phyloP scores from a whole-genome alignment of 768 basidiomycete genomes.

The Calvatia gigantea region DNA sequence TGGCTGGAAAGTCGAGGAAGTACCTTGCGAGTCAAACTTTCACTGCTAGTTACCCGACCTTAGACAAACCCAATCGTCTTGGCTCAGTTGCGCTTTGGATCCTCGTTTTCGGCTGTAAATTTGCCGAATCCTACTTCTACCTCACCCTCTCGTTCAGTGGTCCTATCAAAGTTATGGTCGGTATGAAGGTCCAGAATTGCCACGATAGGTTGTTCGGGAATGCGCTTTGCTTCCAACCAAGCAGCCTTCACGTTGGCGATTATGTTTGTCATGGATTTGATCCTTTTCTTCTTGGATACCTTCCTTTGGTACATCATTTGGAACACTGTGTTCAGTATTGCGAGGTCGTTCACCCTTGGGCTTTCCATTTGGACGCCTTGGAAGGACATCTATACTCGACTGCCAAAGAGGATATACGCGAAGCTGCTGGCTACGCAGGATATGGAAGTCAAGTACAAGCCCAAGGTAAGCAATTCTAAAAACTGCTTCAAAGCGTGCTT shows the following conservation, averaged over 20 bases:
- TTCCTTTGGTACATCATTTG: constrained; percentile 99
- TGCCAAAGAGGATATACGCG: constrained; percentile 96
- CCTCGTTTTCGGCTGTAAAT: constrained; percentile 95
- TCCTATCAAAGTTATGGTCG: constrained; percentile 92
- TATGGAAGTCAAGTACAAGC: constrained; percentile 99
- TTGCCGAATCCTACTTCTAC: constrained; percentile 97
- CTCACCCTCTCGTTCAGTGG: constrained; percentile 91
- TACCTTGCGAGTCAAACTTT: constrained; percentile 99
- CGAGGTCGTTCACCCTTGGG: constrained; percentile 83
- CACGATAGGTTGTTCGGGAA: constrained; percentile 82
- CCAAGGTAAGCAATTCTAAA: constrained; percentile 66
- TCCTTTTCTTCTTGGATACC: constrained; percentile 97
- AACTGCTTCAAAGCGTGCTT: too few relatives aligned
- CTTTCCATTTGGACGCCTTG: constrained; percentile 99
- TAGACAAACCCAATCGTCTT: constrained; percentile 61
- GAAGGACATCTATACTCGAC: constrained; percentile 93
- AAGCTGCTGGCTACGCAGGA: constrained; percentile 91
- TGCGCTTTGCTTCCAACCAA: constrained; percentile 84
- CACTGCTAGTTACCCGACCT: constrained; percentile 87
- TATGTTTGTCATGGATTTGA: constrained; percentile 99
- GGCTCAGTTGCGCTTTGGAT: constrained; percentile 84
- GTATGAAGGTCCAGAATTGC: constrained; percentile 94
- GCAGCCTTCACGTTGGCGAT: constrained; percentile 93
- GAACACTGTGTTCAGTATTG: constrained; percentile 94
- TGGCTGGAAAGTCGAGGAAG: constrained; percentile 91